phyloP scores from a whole-genome alignment of 139 green algal genomes.

The Nannochloris sp. region DNA sequence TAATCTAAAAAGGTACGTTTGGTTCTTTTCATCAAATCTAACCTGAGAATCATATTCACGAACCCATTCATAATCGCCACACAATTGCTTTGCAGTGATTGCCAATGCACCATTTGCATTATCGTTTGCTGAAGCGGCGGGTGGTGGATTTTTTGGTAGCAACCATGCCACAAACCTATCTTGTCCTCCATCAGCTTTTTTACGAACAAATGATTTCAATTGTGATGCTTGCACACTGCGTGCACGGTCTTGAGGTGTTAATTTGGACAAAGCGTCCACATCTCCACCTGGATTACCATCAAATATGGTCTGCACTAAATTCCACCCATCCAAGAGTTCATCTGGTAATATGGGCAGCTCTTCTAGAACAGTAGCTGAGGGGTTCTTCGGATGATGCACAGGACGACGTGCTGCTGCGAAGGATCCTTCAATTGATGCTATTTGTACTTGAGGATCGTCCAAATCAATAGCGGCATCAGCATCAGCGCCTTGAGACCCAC shows the following conservation, averaged over 20 bases:
- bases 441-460: too few species aligned
- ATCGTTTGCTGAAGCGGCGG: not conserved
- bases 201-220: constrained; percentile 30
- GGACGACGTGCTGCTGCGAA: constrained; percentile 46
- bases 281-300: constrained; percentile 37
- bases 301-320: constrained; percentile 36
- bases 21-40: constrained; percentile 10
- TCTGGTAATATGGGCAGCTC: constrained; percentile 48
- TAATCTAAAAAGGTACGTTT: constrained; percentile 34
- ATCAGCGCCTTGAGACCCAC: not conserved
- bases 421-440: constrained; percentile 29
- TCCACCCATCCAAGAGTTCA: constrained; percentile 5
- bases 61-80: constrained; percentile 44
- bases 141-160: constrained; percentile 16
- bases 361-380: constrained; percentile 36
- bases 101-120: not conserved
- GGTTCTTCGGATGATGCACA: constrained; percentile 54
- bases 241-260: not conserved
- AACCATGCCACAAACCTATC: constrained; percentile 32
- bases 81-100: constrained; percentile 3
- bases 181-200: not conserved
- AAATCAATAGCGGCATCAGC: constrained; percentile 19
- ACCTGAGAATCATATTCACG: constrained; percentile 36
- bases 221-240: constrained; percentile 9
- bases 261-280: constrained; percentile 8